Evolutionary conservation across 345 rosid genomes (phyloP).

Genomic region (Pugionium dolabratum): DNA sequence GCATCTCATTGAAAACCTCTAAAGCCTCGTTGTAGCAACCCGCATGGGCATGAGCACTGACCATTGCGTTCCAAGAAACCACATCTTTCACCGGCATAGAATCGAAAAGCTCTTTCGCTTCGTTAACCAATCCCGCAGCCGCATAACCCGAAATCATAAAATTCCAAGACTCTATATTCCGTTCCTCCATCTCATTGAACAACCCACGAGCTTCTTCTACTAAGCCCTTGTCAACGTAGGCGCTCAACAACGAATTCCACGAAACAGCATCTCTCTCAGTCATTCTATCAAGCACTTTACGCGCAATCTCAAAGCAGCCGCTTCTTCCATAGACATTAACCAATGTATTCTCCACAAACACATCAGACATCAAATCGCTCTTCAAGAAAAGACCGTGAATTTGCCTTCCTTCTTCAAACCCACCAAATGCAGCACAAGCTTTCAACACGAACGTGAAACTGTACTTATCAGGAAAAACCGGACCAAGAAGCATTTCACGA

Average conservation of each 20-base stretch:
- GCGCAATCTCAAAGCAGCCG: slow-evolving; percentile 40
- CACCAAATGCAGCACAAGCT: slow-evolving; percentile 49
- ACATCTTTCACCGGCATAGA: slow-evolving; percentile 45
- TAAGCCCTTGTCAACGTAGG: slow-evolving; percentile 44
- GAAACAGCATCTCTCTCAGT: slow-evolving; percentile 48
- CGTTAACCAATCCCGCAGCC: slow-evolving; percentile 41
- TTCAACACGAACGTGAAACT: slow-evolving; percentile 51
- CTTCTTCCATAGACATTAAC: slow-evolving; percentile 43
- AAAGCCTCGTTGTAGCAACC: slow-evolving; percentile 43
- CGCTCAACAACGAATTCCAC: slow-evolving; percentile 51
- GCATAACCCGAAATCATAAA: slow-evolving; percentile 53
- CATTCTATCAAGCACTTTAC: slow-evolving; percentile 50
- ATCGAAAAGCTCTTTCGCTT: slow-evolving; percentile 44
- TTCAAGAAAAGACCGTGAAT: slow-evolving; percentile 45
- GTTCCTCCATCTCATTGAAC: slow-evolving; percentile 52
- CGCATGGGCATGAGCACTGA: slow-evolving; percentile 42
- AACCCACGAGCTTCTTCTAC: slow-evolving; percentile 42
- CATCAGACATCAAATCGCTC: slow-evolving; percentile 40
- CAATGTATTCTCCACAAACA: slow-evolving; percentile 46
- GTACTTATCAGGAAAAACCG: slow-evolving; percentile 46
- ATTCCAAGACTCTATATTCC: slow-evolving; percentile 54
- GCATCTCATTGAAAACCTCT: slow-evolving; percentile 49
- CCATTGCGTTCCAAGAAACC: slow-evolving; percentile 53
- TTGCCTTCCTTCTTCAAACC: slow-evolving; percentile 48
- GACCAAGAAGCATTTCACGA: slow-evolving; percentile 44